Percentiles rank a stretch among this genome's conserved stretches.
These are phyloP conservation scores for Diaporthe sp. DNA, from an alignment of 2,329 filamentous ascomycete genomes.

Conservation along the genomic window DNA sequence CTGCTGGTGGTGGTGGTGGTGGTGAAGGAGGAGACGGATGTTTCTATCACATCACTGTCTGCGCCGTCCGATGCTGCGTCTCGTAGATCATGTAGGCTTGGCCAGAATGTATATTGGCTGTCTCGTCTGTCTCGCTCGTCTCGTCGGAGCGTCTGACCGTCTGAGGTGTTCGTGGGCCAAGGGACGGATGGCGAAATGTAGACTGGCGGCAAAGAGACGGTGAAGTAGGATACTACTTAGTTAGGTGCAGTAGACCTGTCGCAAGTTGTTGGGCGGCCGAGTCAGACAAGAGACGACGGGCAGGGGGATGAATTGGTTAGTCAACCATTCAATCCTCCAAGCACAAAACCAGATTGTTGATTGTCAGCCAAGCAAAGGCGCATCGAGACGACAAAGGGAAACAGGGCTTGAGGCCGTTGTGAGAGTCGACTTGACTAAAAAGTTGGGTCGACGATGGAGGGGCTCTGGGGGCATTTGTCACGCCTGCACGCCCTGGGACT, in stretches of 20 bases:
- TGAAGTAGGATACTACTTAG: no score
- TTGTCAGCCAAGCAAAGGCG: constrained; percentile 18
- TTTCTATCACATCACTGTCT: constrained; percentile 14
- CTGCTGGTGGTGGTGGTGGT: neutral
- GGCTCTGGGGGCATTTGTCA: constrained; percentile 5
- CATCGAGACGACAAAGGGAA: constrained; percentile 6
- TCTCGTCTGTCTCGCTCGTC: neutral
- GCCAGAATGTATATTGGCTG: neutral
- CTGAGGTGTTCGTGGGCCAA: neutral
- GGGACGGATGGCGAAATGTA: neutral
- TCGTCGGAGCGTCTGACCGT: no score
- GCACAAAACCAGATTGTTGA: neutral
- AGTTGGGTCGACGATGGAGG: constrained; percentile 18
- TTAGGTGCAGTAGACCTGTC: neutral
- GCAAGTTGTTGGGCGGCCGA: constrained; percentile 1
- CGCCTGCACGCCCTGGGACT: neutral
- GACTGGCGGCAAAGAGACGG: neutral
- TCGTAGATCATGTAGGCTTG: neutral
- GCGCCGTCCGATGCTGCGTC: constrained; percentile 1
- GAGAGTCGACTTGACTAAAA: constrained; percentile 10
- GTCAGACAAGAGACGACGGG: neutral
- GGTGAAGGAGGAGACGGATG: neutral
- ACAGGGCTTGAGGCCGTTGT: neutral
- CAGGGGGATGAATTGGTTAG: neutral
- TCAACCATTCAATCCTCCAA: neutral